Conservation (phyloP, 208 protist species). For the Wallacemonas sp. region DNA sequence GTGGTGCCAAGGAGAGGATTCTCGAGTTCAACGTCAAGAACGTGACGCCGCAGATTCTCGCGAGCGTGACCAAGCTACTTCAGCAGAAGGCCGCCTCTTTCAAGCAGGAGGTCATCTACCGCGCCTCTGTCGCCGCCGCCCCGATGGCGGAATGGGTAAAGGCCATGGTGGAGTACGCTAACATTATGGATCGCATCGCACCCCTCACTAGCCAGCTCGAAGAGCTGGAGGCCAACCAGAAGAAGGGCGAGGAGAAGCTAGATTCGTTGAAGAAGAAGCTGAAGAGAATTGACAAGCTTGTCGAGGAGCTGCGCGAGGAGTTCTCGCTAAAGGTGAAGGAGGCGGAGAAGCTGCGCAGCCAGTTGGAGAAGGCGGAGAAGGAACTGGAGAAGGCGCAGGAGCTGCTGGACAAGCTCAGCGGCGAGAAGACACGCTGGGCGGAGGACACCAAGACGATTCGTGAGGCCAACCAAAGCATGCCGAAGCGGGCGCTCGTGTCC, state of each 20-base stretch:
- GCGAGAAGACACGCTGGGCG: slow-evolving; percentile 95
- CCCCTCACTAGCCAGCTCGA: slow-evolving; percentile 88
- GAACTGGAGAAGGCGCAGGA: slow-evolving; percentile 90
- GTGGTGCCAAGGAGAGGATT: slow-evolving; percentile 94
- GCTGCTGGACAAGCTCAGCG: slow-evolving; percentile 94
- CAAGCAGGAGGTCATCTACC: slow-evolving; percentile 90
- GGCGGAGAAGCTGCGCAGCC: slow-evolving; percentile 86
- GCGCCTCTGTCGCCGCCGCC: slow-evolving; percentile 92
- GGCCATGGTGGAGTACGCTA: slow-evolving; percentile 95
- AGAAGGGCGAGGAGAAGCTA: slow-evolving; percentile 77
- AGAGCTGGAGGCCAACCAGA: slow-evolving; percentile 76
- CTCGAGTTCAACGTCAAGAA: slow-evolving; percentile 95
- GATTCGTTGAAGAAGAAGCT: slow-evolving; percentile 77
- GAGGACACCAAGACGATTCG: slow-evolving; percentile 70
- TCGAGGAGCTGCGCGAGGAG: slow-evolving; percentile 79
- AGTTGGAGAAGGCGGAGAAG: slow-evolving; percentile 87
- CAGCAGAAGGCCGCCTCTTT: slow-evolving; percentile 90
- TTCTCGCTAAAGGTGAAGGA: slow-evolving; percentile 93
- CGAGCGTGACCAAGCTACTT: slow-evolving; percentile 87
- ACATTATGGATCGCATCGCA: slow-evolving; percentile 91
- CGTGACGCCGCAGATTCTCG: slow-evolving; percentile 81
- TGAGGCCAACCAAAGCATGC: slow-evolving; percentile 67
- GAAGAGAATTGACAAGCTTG: slow-evolving; percentile 86
- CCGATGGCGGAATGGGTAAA: slow-evolving; percentile 97
- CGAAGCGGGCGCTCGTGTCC: slow-evolving; percentile 83